Percentiles rank a stretch among this genome's conserved stretches.
Evolutionary conservation across 352 stramenopile species (phyloP).

Genomic region (Pythium folliculosum): DNA sequence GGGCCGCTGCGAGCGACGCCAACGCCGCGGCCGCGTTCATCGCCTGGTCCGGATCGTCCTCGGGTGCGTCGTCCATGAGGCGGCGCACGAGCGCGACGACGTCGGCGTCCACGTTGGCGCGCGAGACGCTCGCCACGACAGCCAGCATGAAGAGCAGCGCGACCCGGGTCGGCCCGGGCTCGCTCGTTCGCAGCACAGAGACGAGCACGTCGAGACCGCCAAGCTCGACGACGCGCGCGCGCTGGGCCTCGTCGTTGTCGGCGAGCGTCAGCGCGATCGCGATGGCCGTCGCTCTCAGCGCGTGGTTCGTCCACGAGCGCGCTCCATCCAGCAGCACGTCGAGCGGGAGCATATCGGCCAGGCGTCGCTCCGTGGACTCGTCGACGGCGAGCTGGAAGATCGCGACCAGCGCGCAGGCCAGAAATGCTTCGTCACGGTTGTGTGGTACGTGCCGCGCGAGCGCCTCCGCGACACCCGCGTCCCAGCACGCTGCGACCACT

Average conservation of each 20-base stretch:
- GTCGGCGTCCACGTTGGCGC: background rate
- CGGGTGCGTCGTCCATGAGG: background rate
- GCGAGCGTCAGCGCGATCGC: background rate
- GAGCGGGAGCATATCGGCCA: background rate
- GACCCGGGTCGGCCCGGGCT: too few species aligned
- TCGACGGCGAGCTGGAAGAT: background rate
- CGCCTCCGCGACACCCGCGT: background rate
- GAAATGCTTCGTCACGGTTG: background rate
- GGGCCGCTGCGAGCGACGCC: too few species aligned
- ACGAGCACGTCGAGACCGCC: too few species aligned
- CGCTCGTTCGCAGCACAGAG: too few species aligned
- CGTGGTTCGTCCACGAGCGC: background rate
- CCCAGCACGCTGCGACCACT: background rate
- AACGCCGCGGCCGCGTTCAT: too few species aligned
- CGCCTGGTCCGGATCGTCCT: too few species aligned
- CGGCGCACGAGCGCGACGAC: background rate
- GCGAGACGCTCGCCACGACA: background rate
- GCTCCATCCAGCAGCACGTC: background rate
- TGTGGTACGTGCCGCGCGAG: background rate
- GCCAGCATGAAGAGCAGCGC: background rate
- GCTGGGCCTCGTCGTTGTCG: background rate
- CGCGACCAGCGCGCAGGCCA: background rate
- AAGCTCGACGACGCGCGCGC: too few species aligned
- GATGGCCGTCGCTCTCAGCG: background rate
- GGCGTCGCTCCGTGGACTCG: background rate